Conservation (phyloP, 1,284 basidiomycete genomes). For the Mycena sp. region DNA sequence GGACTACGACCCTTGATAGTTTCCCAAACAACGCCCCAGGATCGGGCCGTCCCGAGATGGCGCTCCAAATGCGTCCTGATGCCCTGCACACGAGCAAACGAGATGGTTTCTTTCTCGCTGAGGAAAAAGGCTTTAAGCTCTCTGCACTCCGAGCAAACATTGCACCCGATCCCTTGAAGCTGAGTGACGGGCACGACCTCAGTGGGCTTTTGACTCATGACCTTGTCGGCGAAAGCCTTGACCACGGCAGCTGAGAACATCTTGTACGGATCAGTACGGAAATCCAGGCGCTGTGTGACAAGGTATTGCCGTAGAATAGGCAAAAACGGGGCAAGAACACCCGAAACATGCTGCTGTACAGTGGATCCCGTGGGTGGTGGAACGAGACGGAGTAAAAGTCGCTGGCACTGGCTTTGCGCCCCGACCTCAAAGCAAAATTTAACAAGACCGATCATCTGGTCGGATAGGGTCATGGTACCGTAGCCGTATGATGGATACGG, state of each 20-base stretch:
- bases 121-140: constrained; percentile 9
- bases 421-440: constrained; percentile 25
- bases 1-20: not conserved
- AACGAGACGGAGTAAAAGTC: constrained; percentile 13
- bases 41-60: not conserved
- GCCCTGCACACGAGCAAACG: not conserved
- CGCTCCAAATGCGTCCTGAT: constrained; percentile 11
- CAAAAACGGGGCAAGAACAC: constrained; percentile 17
- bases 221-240: constrained; percentile 9
- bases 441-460: constrained; percentile 14
- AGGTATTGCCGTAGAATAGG: constrained; percentile 10
- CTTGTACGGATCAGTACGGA: constrained; percentile 16
- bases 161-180: constrained; percentile 1
- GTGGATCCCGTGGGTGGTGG: constrained; percentile 5
- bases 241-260: constrained; percentile 16
- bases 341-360: constrained; percentile 4
- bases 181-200: constrained; percentile 3
- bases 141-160: constrained; percentile 3
- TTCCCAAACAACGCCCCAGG: not conserved
- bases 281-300: not conserved
- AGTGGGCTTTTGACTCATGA: constrained; percentile 9
- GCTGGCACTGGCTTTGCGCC: constrained; percentile 8
- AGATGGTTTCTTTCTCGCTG: not conserved
- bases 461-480: not conserved
- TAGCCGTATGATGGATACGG: not conserved